Percentiles rank a stretch among this genome's conserved stretches.
phyloP scores from a whole-genome alignment of 2,329 filamentous ascomycete species.

The Fusarium austroafricanum region DNA sequence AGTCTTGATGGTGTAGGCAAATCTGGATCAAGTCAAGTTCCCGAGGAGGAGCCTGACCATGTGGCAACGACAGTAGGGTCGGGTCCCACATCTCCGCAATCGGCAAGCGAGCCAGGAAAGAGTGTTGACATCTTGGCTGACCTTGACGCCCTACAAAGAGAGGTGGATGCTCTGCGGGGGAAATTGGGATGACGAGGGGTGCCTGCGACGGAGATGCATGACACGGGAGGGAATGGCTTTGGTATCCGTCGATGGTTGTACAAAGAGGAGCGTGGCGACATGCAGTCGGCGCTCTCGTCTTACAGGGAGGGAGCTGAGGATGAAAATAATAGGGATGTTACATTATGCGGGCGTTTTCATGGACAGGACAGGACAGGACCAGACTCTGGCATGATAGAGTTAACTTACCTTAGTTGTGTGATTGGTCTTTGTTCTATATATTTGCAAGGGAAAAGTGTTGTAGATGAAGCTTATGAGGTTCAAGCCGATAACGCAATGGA shows the following conservation, averaged over 20 bases:
- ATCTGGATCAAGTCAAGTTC: constrained; percentile 26
- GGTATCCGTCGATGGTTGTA: constrained; percentile 19
- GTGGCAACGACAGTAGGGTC: constrained; percentile 12
- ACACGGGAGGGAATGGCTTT: constrained; percentile 1
- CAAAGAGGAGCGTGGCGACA: constrained; percentile 19
- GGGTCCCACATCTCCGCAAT: constrained; percentile 33
- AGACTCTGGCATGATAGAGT: constrained; percentile 36
- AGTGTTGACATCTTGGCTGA: constrained; percentile 76
- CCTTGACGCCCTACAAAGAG: constrained; percentile 75
- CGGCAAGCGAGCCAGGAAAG: constrained; percentile 47
- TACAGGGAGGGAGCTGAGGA: constrained; percentile 7
- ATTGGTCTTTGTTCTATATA: constrained; percentile 15
- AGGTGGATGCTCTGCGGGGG: constrained; percentile 74
- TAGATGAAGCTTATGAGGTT: constrained; percentile 38
- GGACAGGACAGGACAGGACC: constrained; percentile 4
- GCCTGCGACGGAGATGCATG: neutral
- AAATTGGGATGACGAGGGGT: constrained; percentile 44
- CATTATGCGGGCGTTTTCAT: constrained; percentile 35
- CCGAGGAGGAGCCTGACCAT: constrained; percentile 30
- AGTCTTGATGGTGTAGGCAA: constrained; percentile 49
- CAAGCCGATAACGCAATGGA: constrained; percentile 17
- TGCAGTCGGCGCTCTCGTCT: constrained; percentile 20
- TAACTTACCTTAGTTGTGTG: constrained; percentile 2
- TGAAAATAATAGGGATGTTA: constrained; percentile 24
- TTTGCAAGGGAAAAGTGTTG: constrained; percentile 25